Base-by-base conservation (phyloP, 768 basidiomycete species). In the Gloeophyllum trabeum region DNA sequence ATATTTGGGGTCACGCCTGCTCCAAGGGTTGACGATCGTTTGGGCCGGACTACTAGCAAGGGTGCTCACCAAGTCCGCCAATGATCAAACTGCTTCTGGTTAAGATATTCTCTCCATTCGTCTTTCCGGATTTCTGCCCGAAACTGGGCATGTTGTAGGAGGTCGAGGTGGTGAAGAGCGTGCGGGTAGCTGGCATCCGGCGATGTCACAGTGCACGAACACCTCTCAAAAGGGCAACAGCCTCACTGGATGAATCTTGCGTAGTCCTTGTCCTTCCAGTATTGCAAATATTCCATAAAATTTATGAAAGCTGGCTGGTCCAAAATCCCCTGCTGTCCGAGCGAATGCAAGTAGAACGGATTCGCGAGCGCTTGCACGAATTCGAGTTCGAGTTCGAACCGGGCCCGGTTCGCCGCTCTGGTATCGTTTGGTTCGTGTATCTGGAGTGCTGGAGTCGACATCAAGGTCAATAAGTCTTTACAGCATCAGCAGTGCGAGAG, bases 321-420 rank as follows among this genome's bases (percentile, higher is more conserved):
- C 41, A 93, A 69, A 46, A 89, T 77, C 49, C 85, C 87, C 56
- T 92, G 86, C 52, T 84, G 84, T 1, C 87, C 87, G 41, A 96
- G 70, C 18, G 87, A 87, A 56, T 87, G 84, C 24, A 96, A 67
- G 59, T 94, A 96, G 56, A 82, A 88, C 0, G 92, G 92, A 54
- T 92, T 92, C 20, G 91, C 89, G n/a, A 94, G 71, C 4, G 88
- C 81, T 62, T 96, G 92, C 4, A 96, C 81, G 54, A 96, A 94
- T 61, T 96, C 89, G 28, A 89, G 72, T 55, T 88, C 88, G 22
- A 90, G 73, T 52, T 89, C 86, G 48, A 90, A 89, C 42, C 82
- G 68, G 24, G 81, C 77, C 22, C 81, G 74, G 52, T 91, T 90
- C 2, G 67, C 71, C 16, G 64, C 63, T 46, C 71, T 73, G 19